Evolutionary conservation across 169 alveolate genomes (phyloP).

Genomic region (Miamiensis avidus): DNA sequence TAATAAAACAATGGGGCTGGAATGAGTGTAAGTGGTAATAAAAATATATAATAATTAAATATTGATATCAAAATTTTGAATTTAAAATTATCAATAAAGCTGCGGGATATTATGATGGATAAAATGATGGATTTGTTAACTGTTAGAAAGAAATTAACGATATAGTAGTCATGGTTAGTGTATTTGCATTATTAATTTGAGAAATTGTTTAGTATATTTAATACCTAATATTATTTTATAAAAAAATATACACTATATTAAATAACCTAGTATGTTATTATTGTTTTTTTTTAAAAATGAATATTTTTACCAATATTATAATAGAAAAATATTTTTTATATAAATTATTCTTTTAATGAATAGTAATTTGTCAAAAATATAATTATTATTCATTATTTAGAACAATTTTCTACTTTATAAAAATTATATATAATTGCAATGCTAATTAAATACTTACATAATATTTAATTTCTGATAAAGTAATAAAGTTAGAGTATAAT

Average conservation of each 20-base stretch:
- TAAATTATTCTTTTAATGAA: no score
- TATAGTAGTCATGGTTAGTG: constrained; percentile 52
- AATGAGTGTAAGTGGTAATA: constrained; percentile 41
- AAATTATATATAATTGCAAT: no score
- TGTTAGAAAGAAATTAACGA: constrained; percentile 49
- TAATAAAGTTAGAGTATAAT: background rate
- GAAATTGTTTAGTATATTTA: background rate
- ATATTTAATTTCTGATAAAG: no score
- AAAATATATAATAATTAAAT: no score
- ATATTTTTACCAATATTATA: no score
- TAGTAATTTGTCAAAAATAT: no score
- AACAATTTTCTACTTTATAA: no score
- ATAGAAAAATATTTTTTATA: no score
- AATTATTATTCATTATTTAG: no score
- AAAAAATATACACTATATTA: background rate
- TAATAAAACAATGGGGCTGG: constrained; percentile 57
- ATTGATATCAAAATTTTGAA: background rate
- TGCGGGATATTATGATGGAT: constrained; percentile 48
- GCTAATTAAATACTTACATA: no score
- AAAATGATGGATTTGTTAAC: constrained; percentile 55
- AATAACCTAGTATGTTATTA: background rate
- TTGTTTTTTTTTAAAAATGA: background rate
- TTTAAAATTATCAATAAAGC: constrained; percentile 15
- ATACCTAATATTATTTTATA: background rate
- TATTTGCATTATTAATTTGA: constrained; percentile 61